Evolutionary conservation across 2,329 filamentous ascomycete genomes (phyloP), one percentile per base, ranked within the genome.

Genomic region (Colletotrichum destructivum): DNA sequence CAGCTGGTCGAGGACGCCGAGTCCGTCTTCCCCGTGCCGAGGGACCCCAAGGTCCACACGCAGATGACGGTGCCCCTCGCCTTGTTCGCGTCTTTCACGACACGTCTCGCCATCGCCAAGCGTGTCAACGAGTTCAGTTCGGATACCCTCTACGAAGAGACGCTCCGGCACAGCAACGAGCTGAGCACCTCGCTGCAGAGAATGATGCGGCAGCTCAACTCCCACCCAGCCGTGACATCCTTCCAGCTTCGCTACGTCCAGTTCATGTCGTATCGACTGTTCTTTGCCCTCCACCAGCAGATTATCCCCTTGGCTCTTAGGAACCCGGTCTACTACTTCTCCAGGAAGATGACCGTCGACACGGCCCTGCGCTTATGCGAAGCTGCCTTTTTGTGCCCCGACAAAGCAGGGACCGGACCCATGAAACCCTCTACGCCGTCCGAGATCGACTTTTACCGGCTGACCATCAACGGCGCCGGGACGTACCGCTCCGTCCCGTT

Each of bases 201-300:
- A 0, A 79, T 87, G 26, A 78, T 82, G 7, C 77, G 82, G 52
- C 77, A 75, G 2, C 79, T 79, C 59, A 75, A 73, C 5, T 7
- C 72, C 40, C n/a, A 73, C 42, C n/a, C 69, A 55, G 66, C 51
- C 8, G 75, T 82, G 23, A 78, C 75, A 18, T 76, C 76, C 3
- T 87, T 87, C 67, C 85, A 87, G 66, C 75, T 83, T 11, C 81
- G 82, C 1, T 71, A 86, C 8, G 80, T 81, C 0, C 84, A 87
- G 68, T 78, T 85, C 62, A 77, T 84, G 66, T 78, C 84, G 3
- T 84, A 86, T 64, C 84, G 84, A 26, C 86, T 83, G 73, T 85
- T 87, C 74, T 81, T 90, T 15, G 83, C 85, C 0, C 83, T 92
- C 0, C 89, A 92, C 73, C 85, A 88, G 47, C 84, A 85, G 0